Percentiles rank a stretch among this genome's conserved stretches.
Conservation (phyloP, 805 yeast species). For the Nakazawaea molendinolei region DNA sequence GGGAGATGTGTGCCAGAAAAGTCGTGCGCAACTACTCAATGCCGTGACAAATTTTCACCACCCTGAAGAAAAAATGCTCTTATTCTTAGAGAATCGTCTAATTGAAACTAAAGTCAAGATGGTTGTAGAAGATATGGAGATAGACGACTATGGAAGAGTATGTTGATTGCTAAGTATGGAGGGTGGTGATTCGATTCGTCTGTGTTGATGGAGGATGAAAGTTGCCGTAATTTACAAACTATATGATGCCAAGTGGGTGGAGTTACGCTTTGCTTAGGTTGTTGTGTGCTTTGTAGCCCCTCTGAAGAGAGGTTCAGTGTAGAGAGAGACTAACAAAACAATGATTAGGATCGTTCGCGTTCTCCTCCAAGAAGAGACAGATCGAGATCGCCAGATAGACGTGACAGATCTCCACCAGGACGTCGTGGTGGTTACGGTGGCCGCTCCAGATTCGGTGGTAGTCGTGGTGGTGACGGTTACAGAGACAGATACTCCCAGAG, state of each 20-base stretch:
- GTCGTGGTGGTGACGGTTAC: slow-evolving; percentile 21
- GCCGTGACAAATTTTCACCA: too few species aligned
- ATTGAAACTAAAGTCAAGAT: slow-evolving; percentile 1
- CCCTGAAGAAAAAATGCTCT: not conserved
- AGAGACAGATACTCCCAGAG: slow-evolving; percentile 22
- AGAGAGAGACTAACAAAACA: slow-evolving; percentile 1
- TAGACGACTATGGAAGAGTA: slow-evolving; percentile 49
- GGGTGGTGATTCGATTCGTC: too few species aligned
- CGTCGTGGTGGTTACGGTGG: slow-evolving; percentile 22
- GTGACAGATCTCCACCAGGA: slow-evolving; percentile 22
- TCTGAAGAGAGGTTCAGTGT: too few species aligned
- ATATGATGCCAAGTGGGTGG: too few species aligned
- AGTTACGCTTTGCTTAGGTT: too few species aligned
- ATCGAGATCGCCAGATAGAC: slow-evolving; percentile 26
- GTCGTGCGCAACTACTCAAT: too few species aligned
- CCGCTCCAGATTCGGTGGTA: slow-evolving; percentile 18
- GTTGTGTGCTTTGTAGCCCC: too few species aligned
- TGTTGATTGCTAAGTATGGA: slow-evolving; percentile 1
- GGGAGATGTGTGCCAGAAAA: too few species aligned
- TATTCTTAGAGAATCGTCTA: not conserved
- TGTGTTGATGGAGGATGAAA: too few species aligned
- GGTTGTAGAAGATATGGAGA: slow-evolving; percentile 45
- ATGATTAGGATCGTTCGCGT: slow-evolving; percentile 3
- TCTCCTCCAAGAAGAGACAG: slow-evolving; percentile 20
- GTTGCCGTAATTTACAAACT: too few species aligned